Percentiles rank a stretch among this genome's conserved stretches.
These are phyloP conservation scores for Tirmania nivea DNA, from an alignment of 495 filamentous ascomycete genomes.

Conservation along the genomic window DNA sequence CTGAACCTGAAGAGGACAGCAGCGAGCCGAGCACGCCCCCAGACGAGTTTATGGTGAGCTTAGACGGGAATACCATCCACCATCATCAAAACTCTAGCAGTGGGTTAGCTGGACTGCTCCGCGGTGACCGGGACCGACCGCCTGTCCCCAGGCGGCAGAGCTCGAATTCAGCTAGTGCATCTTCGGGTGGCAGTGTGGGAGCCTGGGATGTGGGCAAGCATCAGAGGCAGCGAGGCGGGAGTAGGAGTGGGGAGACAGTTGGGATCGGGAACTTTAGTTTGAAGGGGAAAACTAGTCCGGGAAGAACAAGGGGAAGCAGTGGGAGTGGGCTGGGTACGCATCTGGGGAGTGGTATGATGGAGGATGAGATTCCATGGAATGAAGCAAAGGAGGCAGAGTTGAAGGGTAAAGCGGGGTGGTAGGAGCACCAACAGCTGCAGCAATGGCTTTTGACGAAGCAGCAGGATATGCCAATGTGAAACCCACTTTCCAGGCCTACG, in stretches of 20 bases:
- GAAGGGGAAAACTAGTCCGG: neutral
- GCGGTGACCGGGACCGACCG: neutral
- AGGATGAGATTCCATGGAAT: slow-evolving; percentile 14
- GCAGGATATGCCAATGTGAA: no score
- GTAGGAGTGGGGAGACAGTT: neutral
- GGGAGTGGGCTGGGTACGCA: neutral
- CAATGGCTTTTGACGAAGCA: no score
- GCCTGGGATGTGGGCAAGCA: neutral
- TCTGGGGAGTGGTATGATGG: slow-evolving; percentile 3
- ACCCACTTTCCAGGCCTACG: no score
- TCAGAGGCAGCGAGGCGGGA: neutral
- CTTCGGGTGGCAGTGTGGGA: neutral
- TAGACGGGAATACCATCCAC: neutral
- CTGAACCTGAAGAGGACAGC: slow-evolving; percentile 25
- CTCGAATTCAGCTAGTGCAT: neutral
- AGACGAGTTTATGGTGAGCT: neutral
- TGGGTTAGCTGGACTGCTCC: neutral
- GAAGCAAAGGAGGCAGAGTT: slow-evolving; percentile 16
- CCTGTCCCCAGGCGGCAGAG: no score
- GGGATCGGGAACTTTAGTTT: neutral
- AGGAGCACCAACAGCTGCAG: no score
- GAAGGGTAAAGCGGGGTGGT: slow-evolving; percentile 8
- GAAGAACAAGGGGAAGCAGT: neutral
- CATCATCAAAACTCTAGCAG: neutral
- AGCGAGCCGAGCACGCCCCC: slow-evolving; percentile 5